Evolutionary conservation across 306 rosid species (phyloP), one percentile per base, ranked within the genome.

Genomic region (Sphenostylis stenocarpa): DNA sequence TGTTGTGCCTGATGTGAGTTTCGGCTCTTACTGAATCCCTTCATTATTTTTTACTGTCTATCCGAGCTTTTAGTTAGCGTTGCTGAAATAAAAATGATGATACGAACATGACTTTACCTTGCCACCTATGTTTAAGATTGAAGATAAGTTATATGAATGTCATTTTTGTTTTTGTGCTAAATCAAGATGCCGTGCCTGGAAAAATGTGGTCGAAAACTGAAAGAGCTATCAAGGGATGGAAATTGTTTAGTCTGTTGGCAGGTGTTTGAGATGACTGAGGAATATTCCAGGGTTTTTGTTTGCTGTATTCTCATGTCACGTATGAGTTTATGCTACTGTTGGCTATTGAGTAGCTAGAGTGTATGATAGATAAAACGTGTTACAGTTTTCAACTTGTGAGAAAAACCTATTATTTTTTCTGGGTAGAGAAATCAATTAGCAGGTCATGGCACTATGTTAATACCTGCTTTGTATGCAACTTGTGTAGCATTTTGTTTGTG

Each of bases 1-100:
- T 82, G 86, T 88, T 72, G 97, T 95, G 70, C 97, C 97, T 49
- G 99, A 95, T 81, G 99, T 95, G 84, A 92, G 99, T 84, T 72
- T 84, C 0, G 3, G 1, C 14, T 41, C 33, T 33, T 43, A 76
- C 8, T 36, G 61, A 64, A 15, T 26, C 38, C 20, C 68, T n/a
- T 52, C 4, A 21, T 6, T 52, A n/a, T 60, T 29, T 29, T 47
- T 16, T 28, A 29, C 29, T 4, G 3, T 67, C 11, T 26, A 9
- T 80, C 21, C 60, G 15, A 52, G 17, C 17, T 55, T 28, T 70
- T 56, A 4, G 23, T 73, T 20, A 3, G 10, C 13, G 62, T 71
- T 67, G 28, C 3, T 56, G 2, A 36, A 36, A 23, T 23, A 29
- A 57, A 64, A 56, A 36, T 44, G n/a, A 38, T 38, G 12, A 28